Percentiles rank a stretch among this genome's conserved stretches.
phyloP scores from a whole-genome alignment of 2,329 filamentous ascomycete genomes.

The Pyricularia pennisetigena region DNA sequence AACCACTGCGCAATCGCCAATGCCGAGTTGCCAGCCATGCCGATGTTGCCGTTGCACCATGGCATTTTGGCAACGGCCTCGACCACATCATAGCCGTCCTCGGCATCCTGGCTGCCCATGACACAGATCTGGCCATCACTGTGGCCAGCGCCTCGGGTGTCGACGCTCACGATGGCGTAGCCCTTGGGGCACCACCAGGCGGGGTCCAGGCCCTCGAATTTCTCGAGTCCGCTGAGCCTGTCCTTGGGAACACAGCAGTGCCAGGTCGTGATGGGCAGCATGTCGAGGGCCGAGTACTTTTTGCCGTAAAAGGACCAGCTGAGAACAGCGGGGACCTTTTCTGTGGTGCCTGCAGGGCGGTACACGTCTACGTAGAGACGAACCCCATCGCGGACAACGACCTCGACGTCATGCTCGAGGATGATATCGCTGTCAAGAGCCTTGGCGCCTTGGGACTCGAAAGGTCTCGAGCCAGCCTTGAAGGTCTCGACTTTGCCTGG shows the following conservation, averaged over 20 bases:
- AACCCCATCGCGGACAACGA: slow-evolving; percentile 28
- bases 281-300: slow-evolving; percentile 26
- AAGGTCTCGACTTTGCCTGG: slow-evolving; percentile 26
- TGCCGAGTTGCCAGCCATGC: slow-evolving; percentile 21
- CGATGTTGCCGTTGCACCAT: slow-evolving; percentile 21
- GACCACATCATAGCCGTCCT: slow-evolving; percentile 17
- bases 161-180: slow-evolving; percentile 19
- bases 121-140: slow-evolving; percentile 16
- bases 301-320: slow-evolving; percentile 35
- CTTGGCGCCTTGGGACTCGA: slow-evolving; percentile 16
- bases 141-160: slow-evolving; percentile 17
- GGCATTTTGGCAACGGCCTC: slow-evolving; percentile 17
- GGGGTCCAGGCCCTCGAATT: slow-evolving; percentile 20
- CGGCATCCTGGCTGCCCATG: slow-evolving; percentile 14
- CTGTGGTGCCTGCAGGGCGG: slow-evolving; percentile 21
- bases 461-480: slow-evolving; percentile 21
- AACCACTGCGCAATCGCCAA: slow-evolving; percentile 13
- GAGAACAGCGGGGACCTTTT: slow-evolving; percentile 30
- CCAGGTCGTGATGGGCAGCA: slow-evolving; percentile 26
- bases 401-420: slow-evolving; percentile 29
- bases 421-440: slow-evolving; percentile 24
- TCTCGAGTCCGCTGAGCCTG: slow-evolving; percentile 14
- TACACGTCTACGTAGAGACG: slow-evolving; percentile 33
- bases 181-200: slow-evolving; percentile 18
- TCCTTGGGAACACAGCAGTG: slow-evolving; percentile 23